Evolutionary conservation across 2,329 filamentous ascomycete genomes (phyloP).

Genomic region (Lizonia empirigonia): DNA sequence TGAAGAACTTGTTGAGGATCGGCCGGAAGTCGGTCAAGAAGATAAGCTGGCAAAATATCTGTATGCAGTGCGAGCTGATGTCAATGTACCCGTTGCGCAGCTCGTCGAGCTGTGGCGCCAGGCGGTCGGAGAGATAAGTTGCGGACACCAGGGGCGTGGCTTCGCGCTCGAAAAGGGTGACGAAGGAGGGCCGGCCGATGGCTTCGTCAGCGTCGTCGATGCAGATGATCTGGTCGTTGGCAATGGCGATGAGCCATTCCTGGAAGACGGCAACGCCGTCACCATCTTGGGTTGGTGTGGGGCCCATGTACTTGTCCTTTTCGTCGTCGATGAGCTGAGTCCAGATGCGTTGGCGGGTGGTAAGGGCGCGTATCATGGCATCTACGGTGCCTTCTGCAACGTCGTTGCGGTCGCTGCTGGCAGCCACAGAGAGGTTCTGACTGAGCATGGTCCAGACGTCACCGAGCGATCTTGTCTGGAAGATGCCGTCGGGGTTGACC

Average conservation of each 20-base stretch:
- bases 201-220: slow-evolving; percentile 75
- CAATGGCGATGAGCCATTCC: slow-evolving; percentile 95
- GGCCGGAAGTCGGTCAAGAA: slow-evolving; percentile 87
- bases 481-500: slow-evolving; percentile 76
- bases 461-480: slow-evolving; percentile 87
- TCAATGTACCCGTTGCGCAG: slow-evolving; percentile 94
- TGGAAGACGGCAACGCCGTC: slow-evolving; percentile 76
- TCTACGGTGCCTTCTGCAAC: slow-evolving; percentile 95
- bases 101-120: slow-evolving; percentile 71
- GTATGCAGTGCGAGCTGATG: slow-evolving; percentile 89
- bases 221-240: slow-evolving; percentile 98
- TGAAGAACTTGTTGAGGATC: slow-evolving; percentile 90
- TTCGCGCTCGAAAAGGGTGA: slow-evolving; percentile 83
- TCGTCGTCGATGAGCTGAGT: slow-evolving; percentile 89
- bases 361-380: slow-evolving; percentile 89
- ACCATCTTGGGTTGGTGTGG: slow-evolving; percentile 63
- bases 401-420: slow-evolving; percentile 82
- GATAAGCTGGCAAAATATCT: slow-evolving; percentile 82
- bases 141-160: slow-evolving; percentile 81
- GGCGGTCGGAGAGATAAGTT: slow-evolving; percentile 71
- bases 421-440: slow-evolving; percentile 86
- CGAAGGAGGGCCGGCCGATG: slow-evolving; percentile 74
- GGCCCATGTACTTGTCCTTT: slow-evolving; percentile 69
- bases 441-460: slow-evolving; percentile 98
- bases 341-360: slow-evolving; percentile 82